Conservation (phyloP, 345 rosid species). For the Camelina neglecta region DNA sequence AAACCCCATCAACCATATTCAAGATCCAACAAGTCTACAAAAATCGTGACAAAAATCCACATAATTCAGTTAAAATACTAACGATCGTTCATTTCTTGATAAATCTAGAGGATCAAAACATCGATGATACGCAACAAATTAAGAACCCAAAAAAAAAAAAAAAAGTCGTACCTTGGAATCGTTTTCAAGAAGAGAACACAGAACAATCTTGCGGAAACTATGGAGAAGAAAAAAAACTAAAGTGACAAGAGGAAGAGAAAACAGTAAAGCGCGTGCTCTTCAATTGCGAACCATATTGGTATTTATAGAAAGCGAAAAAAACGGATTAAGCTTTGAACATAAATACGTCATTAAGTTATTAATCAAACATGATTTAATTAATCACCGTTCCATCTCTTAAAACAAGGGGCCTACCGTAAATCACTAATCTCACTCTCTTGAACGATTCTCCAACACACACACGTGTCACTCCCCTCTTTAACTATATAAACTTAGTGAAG, state of each 20-base stretch:
- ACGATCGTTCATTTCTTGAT: not conserved
- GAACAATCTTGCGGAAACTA: constrained; percentile 29
- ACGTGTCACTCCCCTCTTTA: constrained; percentile 32
- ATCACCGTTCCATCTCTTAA: constrained; percentile 17
- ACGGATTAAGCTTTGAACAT: constrained; percentile 33
- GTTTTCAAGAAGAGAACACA: constrained; percentile 32
- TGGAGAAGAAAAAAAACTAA: not conserved
- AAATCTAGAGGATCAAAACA: constrained; percentile 12
- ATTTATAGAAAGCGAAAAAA: constrained; percentile 41
- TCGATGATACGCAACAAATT: constrained; percentile 14
- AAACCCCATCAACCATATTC: not conserved
- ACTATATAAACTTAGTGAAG: constrained; percentile 35
- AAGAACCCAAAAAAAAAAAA: not conserved
- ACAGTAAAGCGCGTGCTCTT: constrained; percentile 40
- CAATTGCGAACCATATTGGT: constrained; percentile 31
- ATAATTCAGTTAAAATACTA: not conserved
- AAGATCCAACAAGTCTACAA: not conserved
- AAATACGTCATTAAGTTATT: not conserved
- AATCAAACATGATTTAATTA: not conserved
- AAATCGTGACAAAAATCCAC: not conserved
- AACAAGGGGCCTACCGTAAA: constrained; percentile 36
- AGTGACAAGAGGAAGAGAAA: constrained; percentile 25
- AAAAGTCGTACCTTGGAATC: constrained; percentile 41
- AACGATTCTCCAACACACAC: constrained; percentile 43
- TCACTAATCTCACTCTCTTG: constrained; percentile 38